phyloP scores from a whole-genome alignment of 352 stramenopile species.

The Phytopythium ostracodes region DNA sequence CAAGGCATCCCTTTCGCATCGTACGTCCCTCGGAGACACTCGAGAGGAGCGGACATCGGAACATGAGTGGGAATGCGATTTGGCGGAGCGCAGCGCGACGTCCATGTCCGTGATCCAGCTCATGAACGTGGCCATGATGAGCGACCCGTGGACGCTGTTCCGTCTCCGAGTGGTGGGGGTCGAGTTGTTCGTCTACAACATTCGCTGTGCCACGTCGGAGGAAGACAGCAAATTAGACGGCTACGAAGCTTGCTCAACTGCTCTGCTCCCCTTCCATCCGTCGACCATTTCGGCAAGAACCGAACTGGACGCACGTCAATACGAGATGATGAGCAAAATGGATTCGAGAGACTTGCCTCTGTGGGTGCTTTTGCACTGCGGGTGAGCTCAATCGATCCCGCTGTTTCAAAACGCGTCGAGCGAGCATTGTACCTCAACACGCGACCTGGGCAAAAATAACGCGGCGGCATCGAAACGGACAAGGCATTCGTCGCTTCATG shows the following conservation, averaged over 20 bases:
- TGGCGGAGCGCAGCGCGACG: conserved; percentile 4
- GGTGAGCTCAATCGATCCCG: not conserved
- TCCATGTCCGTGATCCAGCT: conserved; percentile 17
- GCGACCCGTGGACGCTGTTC: conserved; percentile 17
- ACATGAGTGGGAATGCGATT: not conserved
- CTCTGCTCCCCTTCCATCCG: conserved; percentile 23
- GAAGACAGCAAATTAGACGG: not conserved
- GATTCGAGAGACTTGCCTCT: conserved; percentile 17
- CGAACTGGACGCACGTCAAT: conserved; percentile 12
- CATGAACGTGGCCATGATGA: conserved; percentile 30
- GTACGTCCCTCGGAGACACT: not conserved
- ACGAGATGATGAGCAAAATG: conserved; percentile 15
- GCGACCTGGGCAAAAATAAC: not conserved
- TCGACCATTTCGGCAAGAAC: conserved; percentile 21
- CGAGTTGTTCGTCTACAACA: conserved; percentile 18
- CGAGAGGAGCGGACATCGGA: not conserved
- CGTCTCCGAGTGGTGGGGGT: conserved; percentile 12
- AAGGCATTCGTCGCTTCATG: not conserved
- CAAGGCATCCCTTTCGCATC: not conserved
- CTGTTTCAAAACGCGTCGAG: not conserved
- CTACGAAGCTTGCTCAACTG: not conserved
- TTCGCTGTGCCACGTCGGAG: not conserved
- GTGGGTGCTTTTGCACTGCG: conserved; percentile 16
- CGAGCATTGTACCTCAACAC: no score
- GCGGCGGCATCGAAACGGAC: not conserved